These are phyloP conservation scores for Cucumis variabilis DNA, from an alignment of 331 rosid species.

Conservation along the genomic window DNA sequence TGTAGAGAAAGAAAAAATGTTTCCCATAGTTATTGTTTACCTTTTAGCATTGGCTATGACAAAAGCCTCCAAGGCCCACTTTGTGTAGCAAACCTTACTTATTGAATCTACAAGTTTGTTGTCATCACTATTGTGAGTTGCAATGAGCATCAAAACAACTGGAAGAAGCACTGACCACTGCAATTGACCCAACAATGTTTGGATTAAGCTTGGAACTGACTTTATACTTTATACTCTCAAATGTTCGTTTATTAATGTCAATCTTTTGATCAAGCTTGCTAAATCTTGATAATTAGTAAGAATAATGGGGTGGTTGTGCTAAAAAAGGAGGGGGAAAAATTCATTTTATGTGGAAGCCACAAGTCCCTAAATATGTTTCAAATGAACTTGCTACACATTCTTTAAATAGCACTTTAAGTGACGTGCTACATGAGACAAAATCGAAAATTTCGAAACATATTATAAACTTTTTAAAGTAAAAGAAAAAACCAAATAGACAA, in stretches of 20 bases:
- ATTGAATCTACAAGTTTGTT: slow-evolving; percentile 46
- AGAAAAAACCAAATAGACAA: too few relatives aligned
- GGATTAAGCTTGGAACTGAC: background rate
- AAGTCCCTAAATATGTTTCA: too few relatives aligned
- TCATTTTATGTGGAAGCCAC: background rate
- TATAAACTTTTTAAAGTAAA: too few relatives aligned
- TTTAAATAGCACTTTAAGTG: too few relatives aligned
- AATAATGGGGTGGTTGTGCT: too few relatives aligned
- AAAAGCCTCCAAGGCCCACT: slow-evolving; percentile 99
- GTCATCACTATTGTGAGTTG: slow-evolving; percentile 54
- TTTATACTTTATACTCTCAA: background rate
- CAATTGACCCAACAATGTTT: background rate
- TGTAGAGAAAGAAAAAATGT: background rate
- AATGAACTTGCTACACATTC: too few relatives aligned
- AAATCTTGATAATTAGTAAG: background rate
- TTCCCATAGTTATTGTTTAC: slow-evolving; percentile 38
- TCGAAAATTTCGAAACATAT: too few relatives aligned
- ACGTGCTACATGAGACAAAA: too few relatives aligned
- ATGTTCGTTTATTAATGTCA: background rate
- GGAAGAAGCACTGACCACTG: slow-evolving; percentile 99
- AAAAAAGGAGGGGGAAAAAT: background rate
- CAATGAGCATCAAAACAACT: slow-evolving; percentile 85
- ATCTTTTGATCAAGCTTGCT: background rate
- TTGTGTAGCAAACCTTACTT: slow-evolving; percentile 72
- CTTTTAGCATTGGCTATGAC: slow-evolving; percentile 89